Base-by-base conservation (phyloP, 1,284 basidiomycete species). In the Malassezia vespertilionis region DNA sequence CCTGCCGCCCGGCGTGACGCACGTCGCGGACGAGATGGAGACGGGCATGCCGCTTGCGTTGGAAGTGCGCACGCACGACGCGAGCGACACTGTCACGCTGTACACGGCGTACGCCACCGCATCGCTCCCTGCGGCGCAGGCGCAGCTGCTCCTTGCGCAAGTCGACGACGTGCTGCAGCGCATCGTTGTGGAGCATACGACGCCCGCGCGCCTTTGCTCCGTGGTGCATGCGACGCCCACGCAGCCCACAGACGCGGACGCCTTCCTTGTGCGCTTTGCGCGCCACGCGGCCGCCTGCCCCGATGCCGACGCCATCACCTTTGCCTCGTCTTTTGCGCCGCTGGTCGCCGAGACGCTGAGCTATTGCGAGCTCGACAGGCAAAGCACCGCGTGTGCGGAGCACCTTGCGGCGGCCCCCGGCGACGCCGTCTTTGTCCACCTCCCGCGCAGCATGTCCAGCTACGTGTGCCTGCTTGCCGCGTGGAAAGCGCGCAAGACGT, bases 401-500 rank as follows among this genome's bases (percentile, higher is more conserved):
- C 47, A 53, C 22, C 44, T 69, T 10, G 46, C 26, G 10, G 26
- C 11, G 22, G 22, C 43, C 4, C 21, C 15, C 11, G 47, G 47
- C 21, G 33, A 28, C 0, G 54, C 56, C 4, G 39, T 69, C 26
- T 63, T 54, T 12, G 60, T 69, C 4, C 58, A 61, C 34, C 49
- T 66, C 32, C 46, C 57, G 34, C 61, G 60, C 28, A 50, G 56
- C 0, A 33, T 60, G 5, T 51, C 55, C n/a, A 44, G 64, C 2
- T 69, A 65, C 27, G 48, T 55, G 1, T 41, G 56, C 9, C 47
- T 69, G n/a, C 36, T 69, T 4, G 63, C 58, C 2, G 50, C 61
- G 22, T 69, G 65, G 65, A 69, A 66, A 46, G 57, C 60, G 2
- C 58, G 56, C 24, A 65, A 63, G 40, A 52, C 51, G 3, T 69